Evolutionary conservation across 495 filamentous ascomycete species (phyloP), one percentile per base, ranked within the genome.

Genomic region (Penicillium flavigenum): DNA sequence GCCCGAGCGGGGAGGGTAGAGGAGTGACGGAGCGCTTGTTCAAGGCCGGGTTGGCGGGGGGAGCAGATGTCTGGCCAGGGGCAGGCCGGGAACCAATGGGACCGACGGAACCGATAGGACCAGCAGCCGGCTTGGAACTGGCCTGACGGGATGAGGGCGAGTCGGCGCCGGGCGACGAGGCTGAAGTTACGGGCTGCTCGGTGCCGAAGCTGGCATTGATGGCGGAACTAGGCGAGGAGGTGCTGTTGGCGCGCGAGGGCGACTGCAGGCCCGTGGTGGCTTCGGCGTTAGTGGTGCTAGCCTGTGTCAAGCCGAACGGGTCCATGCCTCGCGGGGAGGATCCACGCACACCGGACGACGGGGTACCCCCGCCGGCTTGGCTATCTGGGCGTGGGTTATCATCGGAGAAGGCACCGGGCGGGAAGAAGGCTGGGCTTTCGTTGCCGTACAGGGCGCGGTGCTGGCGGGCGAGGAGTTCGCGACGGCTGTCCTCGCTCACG

Each of bases 401-500:
- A 56, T 89, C 85, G 31, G 76, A 76, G 68, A 88, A 85, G 61
- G 72, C 80, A 56, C 72, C 82, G 44, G 76, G 75, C 52, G 83
- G 83, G 58, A 80, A 78, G 71, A 83, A 91, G 42, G 73, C 69
- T 50, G 72, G 81, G 65, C 81, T 83, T 57, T 92, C 86, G 58
- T 85, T 83, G 69, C 90, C 90, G 72, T 96, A 98, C 62, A 98
- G 74, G 47, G 91, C 91, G 61, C 87, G 88, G 71, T 94, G 91
- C 73, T 98, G 94, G 67, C 92, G 92, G 63, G 92, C 88, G 65
- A 98, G 93, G 64, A 98, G 84, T 57, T 97, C 92, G 58, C 94
- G 93, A 66, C 94, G 91, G 57, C 96, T 92, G 50, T 98, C 94
- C 77, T 98, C 94, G 71, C 86, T 92, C 88, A 96, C 87, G 51